Percentiles rank a stretch among this genome's conserved stretches.
Evolutionary conservation across 176 grass and related monocot genomes (phyloP).

Genomic region (Bromus sterilis): DNA sequence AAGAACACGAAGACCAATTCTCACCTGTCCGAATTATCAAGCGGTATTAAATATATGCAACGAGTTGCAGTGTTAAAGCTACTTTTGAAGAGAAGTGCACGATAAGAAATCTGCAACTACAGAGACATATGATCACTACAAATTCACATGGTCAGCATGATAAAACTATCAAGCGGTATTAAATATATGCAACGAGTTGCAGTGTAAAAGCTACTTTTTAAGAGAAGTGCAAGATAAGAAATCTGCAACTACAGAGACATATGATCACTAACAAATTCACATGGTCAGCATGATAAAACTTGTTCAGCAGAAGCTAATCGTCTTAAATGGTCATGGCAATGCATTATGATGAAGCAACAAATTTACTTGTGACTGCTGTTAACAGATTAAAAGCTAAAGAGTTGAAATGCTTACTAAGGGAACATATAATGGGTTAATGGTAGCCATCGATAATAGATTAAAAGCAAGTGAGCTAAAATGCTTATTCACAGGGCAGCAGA

Average conservation of each 20-base stretch:
- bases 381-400: background rate
- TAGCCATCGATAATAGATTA: background rate
- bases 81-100: background rate
- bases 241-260: background rate
- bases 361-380: background rate
- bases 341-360: background rate
- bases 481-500: background rate
- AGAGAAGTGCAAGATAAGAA: background rate
- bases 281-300: background rate
- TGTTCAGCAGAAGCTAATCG: background rate
- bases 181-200: background rate
- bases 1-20: slow-evolving; percentile 82
- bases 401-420: background rate
- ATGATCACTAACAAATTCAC: background rate
- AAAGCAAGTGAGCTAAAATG: background rate
- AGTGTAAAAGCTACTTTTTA: background rate
- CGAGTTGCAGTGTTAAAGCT: background rate
- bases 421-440: background rate
- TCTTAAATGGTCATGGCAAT: background rate
- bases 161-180: background rate
- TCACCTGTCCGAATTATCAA: slow-evolving; percentile 43
- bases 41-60: background rate
- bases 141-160: background rate
- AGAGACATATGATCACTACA: background rate
- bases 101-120: background rate